Evolutionary conservation across 1,139 yeast genomes (phyloP).

Genomic region (Yamadazyma oceani): DNA sequence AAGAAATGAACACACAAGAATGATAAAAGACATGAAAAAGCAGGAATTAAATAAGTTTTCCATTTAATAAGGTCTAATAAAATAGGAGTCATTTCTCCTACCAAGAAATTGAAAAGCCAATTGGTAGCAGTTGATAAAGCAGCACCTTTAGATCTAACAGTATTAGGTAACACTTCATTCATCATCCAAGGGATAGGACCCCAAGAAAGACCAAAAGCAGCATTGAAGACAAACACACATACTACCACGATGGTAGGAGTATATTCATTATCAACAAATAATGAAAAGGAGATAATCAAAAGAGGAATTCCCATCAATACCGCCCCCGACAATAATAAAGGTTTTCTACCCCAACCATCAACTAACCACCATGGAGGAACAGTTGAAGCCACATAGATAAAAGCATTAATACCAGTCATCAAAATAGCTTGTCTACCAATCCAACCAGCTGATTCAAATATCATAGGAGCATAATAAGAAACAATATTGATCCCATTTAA

Average conservation of each 20-base stretch:
- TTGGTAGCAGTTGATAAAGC: constrained; percentile 89
- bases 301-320: constrained; percentile 74
- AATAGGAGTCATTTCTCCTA: constrained; percentile 88
- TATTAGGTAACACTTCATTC: constrained; percentile 84
- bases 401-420: constrained; percentile 88
- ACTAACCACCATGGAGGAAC: constrained; percentile 91
- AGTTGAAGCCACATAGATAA: constrained; percentile 73
- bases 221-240: constrained; percentile 76
- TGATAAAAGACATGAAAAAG: constrained; percentile 71
- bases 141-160: constrained; percentile 91
- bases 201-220: constrained; percentile 87
- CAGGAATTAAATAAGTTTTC: constrained; percentile 82
- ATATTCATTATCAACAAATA: constrained; percentile 54
- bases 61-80: constrained; percentile 75
- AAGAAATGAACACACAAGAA: constrained; percentile 51
- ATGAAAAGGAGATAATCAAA: constrained; percentile 62
- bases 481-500: constrained; percentile 91
- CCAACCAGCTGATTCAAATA: constrained; percentile 96
- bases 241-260: constrained; percentile 76
- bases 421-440: constrained; percentile 80
- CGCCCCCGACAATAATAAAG: constrained; percentile 76
- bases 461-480: constrained; percentile 90
- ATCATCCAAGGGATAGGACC: constrained; percentile 96
- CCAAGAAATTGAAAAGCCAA: constrained; percentile 93
- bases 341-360: constrained; percentile 89